phyloP scores from a whole-genome alignment of 257 asterid species.

The Catharanthus roseus region DNA sequence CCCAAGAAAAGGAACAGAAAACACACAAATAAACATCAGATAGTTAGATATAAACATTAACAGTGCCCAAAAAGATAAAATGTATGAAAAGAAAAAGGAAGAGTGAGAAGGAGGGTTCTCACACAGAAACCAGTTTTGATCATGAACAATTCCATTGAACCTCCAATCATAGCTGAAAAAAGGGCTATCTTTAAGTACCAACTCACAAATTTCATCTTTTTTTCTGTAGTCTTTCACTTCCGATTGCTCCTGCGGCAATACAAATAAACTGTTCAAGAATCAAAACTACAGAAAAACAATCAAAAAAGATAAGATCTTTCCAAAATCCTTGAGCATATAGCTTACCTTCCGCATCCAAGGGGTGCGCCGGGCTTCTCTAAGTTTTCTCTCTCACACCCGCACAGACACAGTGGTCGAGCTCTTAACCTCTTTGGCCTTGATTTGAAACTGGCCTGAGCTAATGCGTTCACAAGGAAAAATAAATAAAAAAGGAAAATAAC shows the following conservation, averaged over 20 bases:
- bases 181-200: conserved; percentile 85
- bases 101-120: conserved; percentile 49
- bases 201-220: conserved; percentile 60
- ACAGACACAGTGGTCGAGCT: too few species aligned
- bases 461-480: too few species aligned
- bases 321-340: too few species aligned
- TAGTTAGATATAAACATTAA: background rate
- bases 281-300: too few species aligned
- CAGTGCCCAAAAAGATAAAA: background rate
- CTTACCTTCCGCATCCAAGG: too few species aligned
- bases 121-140: conserved; percentile 94
- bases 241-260: background rate
- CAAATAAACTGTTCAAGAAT: background rate
- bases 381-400: too few species aligned
- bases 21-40: background rate
- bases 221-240: background rate
- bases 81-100: background rate
- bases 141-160: conserved; percentile 92
- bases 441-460: too few species aligned
- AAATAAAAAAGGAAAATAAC: too few species aligned
- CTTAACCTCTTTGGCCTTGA: too few species aligned
- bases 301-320: too few species aligned
- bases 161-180: conserved; percentile 68
- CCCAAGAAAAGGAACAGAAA: background rate
- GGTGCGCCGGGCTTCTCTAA: too few species aligned